phyloP scores from a whole-genome alignment of 306 rosid species.

The Albizia julibrissin region DNA sequence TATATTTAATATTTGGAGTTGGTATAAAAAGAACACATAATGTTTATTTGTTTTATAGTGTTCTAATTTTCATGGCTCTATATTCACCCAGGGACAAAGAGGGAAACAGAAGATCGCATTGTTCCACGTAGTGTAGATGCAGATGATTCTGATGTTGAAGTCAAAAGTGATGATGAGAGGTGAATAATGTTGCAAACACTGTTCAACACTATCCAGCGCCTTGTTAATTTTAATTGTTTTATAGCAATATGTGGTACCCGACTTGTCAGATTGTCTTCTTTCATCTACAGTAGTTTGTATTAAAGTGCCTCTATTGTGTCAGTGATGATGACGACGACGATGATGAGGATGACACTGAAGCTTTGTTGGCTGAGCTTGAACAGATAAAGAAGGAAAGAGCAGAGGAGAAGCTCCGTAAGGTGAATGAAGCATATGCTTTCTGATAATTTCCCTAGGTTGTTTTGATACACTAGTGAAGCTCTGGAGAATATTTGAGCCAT shows the following conservation, averaged over 20 bases:
- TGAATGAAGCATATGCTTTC: constrained; percentile 42
- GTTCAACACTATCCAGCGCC: neutral
- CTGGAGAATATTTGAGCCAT: neutral
- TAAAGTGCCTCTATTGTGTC: neutral
- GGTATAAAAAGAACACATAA: neutral
- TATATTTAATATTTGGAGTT: no score
- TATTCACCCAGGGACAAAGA: constrained; percentile 55
- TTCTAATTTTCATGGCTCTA: constrained; percentile 22
- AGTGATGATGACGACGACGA: constrained; percentile 60
- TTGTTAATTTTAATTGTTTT: neutral
- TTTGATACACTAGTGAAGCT: constrained; percentile 11
- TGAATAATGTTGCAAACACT: constrained; percentile 30
- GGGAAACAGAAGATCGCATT: constrained; percentile 82
- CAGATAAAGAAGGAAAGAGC: constrained; percentile 94
- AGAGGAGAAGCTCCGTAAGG: constrained; percentile 92
- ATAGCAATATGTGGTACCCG: neutral
- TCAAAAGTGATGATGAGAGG: constrained; percentile 90
- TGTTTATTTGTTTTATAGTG: neutral
- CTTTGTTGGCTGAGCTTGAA: constrained; percentile 90
- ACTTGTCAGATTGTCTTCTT: neutral
- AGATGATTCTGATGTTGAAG: constrained; percentile 91
- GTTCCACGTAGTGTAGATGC: constrained; percentile 85
- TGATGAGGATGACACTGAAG: constrained; percentile 83
- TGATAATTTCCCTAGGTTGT: neutral
- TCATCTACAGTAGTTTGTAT: neutral